These are phyloP conservation scores for Trametes sp. DNA, from an alignment of 1,284 basidiomycete species.

Conservation along the genomic window DNA sequence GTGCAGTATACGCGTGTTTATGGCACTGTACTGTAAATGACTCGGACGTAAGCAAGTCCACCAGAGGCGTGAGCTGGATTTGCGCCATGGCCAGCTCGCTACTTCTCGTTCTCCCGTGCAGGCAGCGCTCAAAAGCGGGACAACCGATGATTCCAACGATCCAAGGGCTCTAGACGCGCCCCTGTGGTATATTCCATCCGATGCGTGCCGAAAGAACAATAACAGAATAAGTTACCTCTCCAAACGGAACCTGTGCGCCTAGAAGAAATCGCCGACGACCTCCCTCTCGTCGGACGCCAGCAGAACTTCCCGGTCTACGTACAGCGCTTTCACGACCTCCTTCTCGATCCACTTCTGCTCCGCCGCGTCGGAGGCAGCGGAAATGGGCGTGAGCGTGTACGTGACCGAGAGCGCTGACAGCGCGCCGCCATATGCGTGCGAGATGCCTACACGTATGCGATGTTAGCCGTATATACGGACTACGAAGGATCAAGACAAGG, in stretches of 20 bases:
- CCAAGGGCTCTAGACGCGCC: neutral
- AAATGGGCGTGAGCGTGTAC: constrained; percentile 73
- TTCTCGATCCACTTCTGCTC: constrained; percentile 70
- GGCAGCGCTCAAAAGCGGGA: no score
- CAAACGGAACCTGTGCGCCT: constrained; percentile 7
- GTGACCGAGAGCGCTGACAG: constrained; percentile 87
- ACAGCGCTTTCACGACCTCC: constrained; percentile 83
- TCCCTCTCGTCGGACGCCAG: constrained; percentile 59
- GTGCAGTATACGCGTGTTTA: constrained; percentile 18
- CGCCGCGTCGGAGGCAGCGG: constrained; percentile 34
- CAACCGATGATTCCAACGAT: neutral
- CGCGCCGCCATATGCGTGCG: constrained; percentile 91
- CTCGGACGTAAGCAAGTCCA: neutral
- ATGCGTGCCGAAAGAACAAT: neutral
- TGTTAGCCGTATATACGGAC: neutral
- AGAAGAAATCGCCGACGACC: constrained; percentile 54
- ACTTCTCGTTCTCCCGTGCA: no score
- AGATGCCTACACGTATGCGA: constrained; percentile 67
- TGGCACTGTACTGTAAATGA: neutral
- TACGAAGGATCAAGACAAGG: constrained; percentile 7
- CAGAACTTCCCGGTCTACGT: constrained; percentile 62
- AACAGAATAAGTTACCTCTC: constrained; percentile 27
- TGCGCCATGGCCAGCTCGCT: no score
- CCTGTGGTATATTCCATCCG: constrained; percentile 8
- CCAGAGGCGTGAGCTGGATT: neutral